phyloP scores from a whole-genome alignment of 306 rosid genomes.

The Cicer yamashitae region DNA sequence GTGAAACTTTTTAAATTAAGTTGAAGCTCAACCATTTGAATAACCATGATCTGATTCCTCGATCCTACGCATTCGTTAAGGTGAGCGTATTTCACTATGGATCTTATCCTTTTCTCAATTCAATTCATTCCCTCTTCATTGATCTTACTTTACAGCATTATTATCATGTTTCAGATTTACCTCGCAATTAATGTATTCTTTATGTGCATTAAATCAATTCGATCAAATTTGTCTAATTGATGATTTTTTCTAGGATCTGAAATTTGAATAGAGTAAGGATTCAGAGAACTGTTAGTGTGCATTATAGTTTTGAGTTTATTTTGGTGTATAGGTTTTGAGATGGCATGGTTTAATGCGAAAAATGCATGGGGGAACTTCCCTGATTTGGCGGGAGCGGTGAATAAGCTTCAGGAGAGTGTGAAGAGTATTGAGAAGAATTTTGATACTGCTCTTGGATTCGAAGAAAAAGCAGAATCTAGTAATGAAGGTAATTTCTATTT shows the following conservation, averaged over 20 bases:
- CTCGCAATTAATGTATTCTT: slow-evolving; percentile 13
- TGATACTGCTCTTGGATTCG: slow-evolving; percentile 89
- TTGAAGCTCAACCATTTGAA: slow-evolving; percentile 42
- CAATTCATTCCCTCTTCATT: slow-evolving; percentile 44
- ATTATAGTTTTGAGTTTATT: slow-evolving; percentile 38
- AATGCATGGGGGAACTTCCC: slow-evolving; percentile 89
- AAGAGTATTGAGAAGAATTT: slow-evolving; percentile 97
- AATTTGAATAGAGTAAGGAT: slow-evolving; percentile 28
- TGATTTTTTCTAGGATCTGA: slow-evolving; percentile 40
- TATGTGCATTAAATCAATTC: slow-evolving; percentile 1
- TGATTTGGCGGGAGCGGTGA: slow-evolving; percentile 97
- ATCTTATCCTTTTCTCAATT: slow-evolving; percentile 29
- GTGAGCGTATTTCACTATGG: slow-evolving; percentile 33
- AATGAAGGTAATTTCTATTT: slow-evolving; percentile 70
- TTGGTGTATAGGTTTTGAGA: slow-evolving; percentile 53
- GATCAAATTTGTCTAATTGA: slow-evolving; percentile 10
- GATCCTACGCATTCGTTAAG: slow-evolving; percentile 46
- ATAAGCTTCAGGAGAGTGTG: slow-evolving; percentile 99
- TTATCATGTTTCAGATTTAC: slow-evolving; percentile 31
- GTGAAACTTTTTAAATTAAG: slow-evolving; percentile 27
- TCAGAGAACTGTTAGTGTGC: slow-evolving; percentile 39
- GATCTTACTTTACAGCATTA: slow-evolving; percentile 20
- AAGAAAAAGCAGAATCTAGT: slow-evolving; percentile 77
- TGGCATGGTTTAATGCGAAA: slow-evolving; percentile 95
- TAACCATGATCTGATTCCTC: slow-evolving; percentile 54